Evolutionary conservation across 768 basidiomycete species (phyloP).

Genomic region (Artomyces pyxidatus): DNA sequence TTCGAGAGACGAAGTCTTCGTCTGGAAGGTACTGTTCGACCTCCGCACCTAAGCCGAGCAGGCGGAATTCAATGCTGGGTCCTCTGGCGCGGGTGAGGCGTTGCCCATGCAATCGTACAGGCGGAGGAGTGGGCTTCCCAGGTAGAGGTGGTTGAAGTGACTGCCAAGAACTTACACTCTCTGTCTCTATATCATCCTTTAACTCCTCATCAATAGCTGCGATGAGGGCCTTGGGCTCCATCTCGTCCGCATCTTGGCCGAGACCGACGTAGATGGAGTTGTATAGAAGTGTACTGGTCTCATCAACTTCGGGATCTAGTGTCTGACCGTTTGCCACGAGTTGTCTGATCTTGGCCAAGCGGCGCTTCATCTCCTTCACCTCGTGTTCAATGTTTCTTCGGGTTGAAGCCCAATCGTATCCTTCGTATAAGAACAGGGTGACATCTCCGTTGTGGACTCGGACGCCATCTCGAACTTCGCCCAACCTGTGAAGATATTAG

Average conservation of each 20-base stretch:
- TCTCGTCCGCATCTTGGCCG: constrained; percentile 63
- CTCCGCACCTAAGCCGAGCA: constrained; percentile 58
- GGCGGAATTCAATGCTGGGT: constrained; percentile 76
- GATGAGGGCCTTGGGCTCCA: constrained; percentile 70
- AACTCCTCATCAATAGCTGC: constrained; percentile 93
- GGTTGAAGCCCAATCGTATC: constrained; percentile 90
- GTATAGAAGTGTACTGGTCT: constrained; percentile 72
- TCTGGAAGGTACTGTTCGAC: constrained; percentile 55
- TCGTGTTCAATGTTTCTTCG: constrained; percentile 83
- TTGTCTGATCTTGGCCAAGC: constrained; percentile 84
- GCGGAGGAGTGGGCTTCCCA: constrained; percentile 17
- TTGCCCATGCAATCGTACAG: constrained; percentile 28
- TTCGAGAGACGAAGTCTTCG: constrained; percentile 52
- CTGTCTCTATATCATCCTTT: constrained; percentile 64
- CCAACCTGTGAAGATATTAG: constrained; percentile 8
- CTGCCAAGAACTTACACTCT: constrained; percentile 86
- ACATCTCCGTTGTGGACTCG: constrained; percentile 55
- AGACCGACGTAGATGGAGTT: constrained; percentile 93
- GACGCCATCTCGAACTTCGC: constrained; percentile 29
- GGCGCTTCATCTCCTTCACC: constrained; percentile 79
- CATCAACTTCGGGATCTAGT: constrained; percentile 67
- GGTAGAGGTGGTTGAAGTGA: constrained; percentile 49
- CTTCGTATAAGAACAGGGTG: constrained; percentile 75
- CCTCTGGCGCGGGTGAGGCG: constrained; percentile 64
- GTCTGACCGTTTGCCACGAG: constrained; percentile 85